A percentile compares a stretch with the other conserved stretches of the same genome.
Evolutionary conservation across 2,329 filamentous ascomycete genomes (phyloP).

Genomic region (Dactylellina drechsleri): DNA sequence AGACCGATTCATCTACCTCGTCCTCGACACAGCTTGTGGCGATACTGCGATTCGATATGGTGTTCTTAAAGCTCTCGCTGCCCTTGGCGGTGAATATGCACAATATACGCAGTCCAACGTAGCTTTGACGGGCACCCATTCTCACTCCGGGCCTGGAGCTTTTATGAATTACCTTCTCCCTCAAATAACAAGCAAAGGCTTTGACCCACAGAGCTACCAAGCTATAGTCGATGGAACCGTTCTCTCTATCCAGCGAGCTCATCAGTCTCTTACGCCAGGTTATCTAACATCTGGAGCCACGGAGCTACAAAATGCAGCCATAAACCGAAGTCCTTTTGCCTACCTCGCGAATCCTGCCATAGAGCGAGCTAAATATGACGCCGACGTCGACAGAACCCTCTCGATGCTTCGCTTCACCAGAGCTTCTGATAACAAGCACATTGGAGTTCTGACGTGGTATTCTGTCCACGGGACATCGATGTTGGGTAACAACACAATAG

Average conservation of each 20-base stretch:
- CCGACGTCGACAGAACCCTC: slow-evolving; percentile 66
- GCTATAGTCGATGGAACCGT: slow-evolving; percentile 89
- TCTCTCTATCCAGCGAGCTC: slow-evolving; percentile 82
- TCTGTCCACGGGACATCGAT: slow-evolving; percentile 91
- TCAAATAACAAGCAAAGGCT: slow-evolving; percentile 87
- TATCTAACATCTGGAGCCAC: slow-evolving; percentile 76
- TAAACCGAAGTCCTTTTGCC: slow-evolving; percentile 87
- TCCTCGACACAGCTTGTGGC: slow-evolving; percentile 85
- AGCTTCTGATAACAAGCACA: slow-evolving; percentile 76
- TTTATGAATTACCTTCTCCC: slow-evolving; percentile 96
- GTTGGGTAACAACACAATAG: slow-evolving; percentile 88
- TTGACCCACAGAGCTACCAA: slow-evolving; percentile 84
- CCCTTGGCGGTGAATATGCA: slow-evolving; percentile 72
- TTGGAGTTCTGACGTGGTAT: slow-evolving; percentile 85
- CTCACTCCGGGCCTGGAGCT: slow-evolving; percentile 87
- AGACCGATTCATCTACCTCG: slow-evolving; percentile 84
- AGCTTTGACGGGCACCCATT: slow-evolving; percentile 91
- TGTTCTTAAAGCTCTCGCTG: slow-evolving; percentile 78
- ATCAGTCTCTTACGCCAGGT: slow-evolving; percentile 76
- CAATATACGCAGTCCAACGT: slow-evolving; percentile 83
- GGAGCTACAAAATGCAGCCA: slow-evolving; percentile 78
- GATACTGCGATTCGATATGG: slow-evolving; percentile 89
- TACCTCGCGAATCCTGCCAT: slow-evolving; percentile 85
- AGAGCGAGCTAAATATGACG: slow-evolving; percentile 76
- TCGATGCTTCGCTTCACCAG: slow-evolving; percentile 82